Base-by-base conservation (phyloP, 257 asterid genomes). In the Solanum neorickii region DNA sequence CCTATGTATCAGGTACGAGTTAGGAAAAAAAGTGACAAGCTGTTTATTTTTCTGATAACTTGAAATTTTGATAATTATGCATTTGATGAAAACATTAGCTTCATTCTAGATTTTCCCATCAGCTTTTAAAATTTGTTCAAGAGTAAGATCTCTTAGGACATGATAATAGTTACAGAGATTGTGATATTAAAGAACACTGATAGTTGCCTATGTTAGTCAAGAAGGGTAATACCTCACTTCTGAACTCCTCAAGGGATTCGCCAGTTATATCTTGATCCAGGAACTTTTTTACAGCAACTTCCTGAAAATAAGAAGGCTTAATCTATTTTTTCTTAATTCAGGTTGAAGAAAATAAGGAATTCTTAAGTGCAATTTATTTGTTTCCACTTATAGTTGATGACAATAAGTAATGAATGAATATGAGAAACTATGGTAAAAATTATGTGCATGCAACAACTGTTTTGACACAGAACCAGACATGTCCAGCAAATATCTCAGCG, bases 211-310 rank as follows among this genome's bases (percentile, higher is more conserved):
- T 31, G 49, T 78, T 83, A 72, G 80, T 37, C 86, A 23, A 80
- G 76, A 86, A 56, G 59, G 90, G 83, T 72, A 86, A 60, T 94
- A 96, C 99, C 99, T 97, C 99, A 89, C 98, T 94, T 91, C 86
- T 97, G 89, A 97, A 95, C 93, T 95, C 99, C 91, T 97, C 98
- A 39, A 97, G 98, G 88, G 98, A 94, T 93, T 97, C 98, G 42
- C 98, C 98, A 49, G 94, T 90, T 87, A 97, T 84, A 88, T 90
- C 98, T 93, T 97, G 99, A 92, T 95, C 97, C 59, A 97, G 94
- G 89, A 97, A 97, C 90, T 93, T 94, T 93, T 97, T 97, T 85
- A 97, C 98, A 90, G 99, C 98, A 92, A 97, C 98, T 93, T 93
- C 99, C 99, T 96, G 92, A 31, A 89, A 91, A 90, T 85, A 49